phyloP scores from a whole-genome alignment of 2,329 filamentous ascomycete species.

The Trichoderma polysporum region DNA sequence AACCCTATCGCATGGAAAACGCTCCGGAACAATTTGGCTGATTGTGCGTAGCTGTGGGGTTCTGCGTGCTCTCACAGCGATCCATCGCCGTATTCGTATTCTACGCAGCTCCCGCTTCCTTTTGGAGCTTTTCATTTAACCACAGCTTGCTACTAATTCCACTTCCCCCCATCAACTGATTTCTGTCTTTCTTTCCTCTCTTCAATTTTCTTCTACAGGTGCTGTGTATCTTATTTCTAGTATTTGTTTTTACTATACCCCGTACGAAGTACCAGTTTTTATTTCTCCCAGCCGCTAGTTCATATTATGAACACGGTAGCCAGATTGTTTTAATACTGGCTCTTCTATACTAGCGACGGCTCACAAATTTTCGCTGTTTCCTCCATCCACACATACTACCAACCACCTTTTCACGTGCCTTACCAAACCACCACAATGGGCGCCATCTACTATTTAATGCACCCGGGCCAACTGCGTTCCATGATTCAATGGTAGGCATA shows the following conservation, averaged over 20 bases:
- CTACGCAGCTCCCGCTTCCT: conserved; percentile 9
- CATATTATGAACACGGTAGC: neutral
- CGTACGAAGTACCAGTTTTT: too few relatives aligned
- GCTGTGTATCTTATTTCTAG: conserved; percentile 9
- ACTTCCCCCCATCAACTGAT: conserved; percentile 1
- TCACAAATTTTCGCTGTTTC: conserved; percentile 1
- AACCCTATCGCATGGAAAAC: neutral
- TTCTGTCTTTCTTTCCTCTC: conserved; percentile 2
- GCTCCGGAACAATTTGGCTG: neutral
- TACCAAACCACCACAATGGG: conserved; percentile 50
- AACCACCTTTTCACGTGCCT: neutral
- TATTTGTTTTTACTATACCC: conserved; percentile 3
- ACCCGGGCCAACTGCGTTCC: conserved; percentile 74
- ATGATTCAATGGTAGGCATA: conserved; percentile 81
- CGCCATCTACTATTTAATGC: conserved; percentile 69
- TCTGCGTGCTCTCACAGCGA: neutral
- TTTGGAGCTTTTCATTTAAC: conserved; percentile 9
- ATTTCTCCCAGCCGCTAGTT: neutral
- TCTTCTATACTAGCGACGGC: neutral
- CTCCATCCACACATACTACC: neutral
- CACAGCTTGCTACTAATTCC: conserved; percentile 12
- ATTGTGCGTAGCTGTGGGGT: neutral
- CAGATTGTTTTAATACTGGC: neutral
- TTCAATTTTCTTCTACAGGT: neutral
- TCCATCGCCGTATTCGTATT: conserved; percentile 16